Evolutionary conservation across 208 protist genomes (phyloP).

Genomic region (Wallacemonas rigidus): DNA sequence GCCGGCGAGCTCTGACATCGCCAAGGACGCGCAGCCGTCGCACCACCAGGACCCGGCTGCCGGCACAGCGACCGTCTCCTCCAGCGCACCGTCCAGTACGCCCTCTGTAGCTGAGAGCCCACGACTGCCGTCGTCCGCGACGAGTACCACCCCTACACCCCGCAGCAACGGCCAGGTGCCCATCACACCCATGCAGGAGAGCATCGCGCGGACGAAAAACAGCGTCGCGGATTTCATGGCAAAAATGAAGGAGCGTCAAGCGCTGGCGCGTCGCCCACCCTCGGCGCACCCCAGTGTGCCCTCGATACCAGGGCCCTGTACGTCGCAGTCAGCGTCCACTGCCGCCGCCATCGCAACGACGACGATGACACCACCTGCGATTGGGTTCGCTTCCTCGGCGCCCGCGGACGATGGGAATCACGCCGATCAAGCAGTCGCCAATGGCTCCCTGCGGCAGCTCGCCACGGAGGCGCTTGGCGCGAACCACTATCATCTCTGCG

Average conservation of each 20-base stretch:
- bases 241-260: conserved; percentile 27
- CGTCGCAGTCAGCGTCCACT: neutral
- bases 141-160: too few species aligned
- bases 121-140: neutral
- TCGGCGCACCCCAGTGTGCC: neutral
- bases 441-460: conserved; percentile 1
- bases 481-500: conserved; percentile 20
- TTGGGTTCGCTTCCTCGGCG: neutral
- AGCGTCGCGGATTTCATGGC: conserved; percentile 23
- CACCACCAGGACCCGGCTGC: neutral
- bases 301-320: neutral
- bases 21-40: too few species aligned
- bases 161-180: too few species aligned
- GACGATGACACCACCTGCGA: neutral
- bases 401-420: neutral
- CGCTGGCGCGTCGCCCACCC: conserved; percentile 12
- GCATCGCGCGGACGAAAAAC: neutral
- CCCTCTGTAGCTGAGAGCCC: too few species aligned
- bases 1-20: neutral
- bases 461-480: conserved; percentile 10
- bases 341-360: neutral
- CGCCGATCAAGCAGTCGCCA: conserved; percentile 11
- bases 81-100: too few species aligned
- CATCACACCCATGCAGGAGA: too few species aligned
- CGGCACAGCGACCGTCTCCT: neutral